phyloP scores from a whole-genome alignment of 139 green algal genomes.

The Raphidocelis subcapitata region DNA sequence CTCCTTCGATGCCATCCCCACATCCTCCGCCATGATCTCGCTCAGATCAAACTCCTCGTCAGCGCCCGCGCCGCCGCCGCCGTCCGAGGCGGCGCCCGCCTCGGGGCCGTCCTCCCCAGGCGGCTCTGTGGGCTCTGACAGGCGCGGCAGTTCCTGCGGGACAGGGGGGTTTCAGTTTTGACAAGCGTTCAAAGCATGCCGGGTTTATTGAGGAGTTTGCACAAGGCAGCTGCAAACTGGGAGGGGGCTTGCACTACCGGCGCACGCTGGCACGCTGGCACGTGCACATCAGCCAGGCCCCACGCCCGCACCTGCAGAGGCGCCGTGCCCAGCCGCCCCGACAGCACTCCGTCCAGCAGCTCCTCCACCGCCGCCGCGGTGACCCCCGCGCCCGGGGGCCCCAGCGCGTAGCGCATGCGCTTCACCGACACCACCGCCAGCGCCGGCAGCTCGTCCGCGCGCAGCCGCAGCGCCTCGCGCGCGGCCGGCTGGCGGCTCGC shows the following conservation, averaged over 20 bases:
- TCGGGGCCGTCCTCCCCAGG: background rate
- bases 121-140: too few relatives aligned
- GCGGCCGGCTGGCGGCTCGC: too few relatives aligned
- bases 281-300: too few relatives aligned
- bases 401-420: background rate
- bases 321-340: background rate
- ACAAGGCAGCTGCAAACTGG: background rate
- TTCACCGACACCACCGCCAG: background rate
- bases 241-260: background rate
- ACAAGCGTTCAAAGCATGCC: background rate
- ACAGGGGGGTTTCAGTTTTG: background rate
- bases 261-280: too few relatives aligned
- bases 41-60: constrained; percentile 7
- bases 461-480: background rate
- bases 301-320: constrained; percentile 2
- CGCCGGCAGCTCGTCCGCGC: background rate
- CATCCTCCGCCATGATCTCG: constrained; percentile 3
- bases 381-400: background rate
- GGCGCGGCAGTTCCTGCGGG: background rate
- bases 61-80: background rate
- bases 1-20: background rate
- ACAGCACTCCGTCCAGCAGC: background rate
- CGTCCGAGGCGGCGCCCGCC: background rate
- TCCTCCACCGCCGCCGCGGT: background rate
- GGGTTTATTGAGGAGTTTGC: background rate